phyloP scores from a whole-genome alignment of 108 stramenopile species.

The Cyclotella choctawhatcheeana region DNA sequence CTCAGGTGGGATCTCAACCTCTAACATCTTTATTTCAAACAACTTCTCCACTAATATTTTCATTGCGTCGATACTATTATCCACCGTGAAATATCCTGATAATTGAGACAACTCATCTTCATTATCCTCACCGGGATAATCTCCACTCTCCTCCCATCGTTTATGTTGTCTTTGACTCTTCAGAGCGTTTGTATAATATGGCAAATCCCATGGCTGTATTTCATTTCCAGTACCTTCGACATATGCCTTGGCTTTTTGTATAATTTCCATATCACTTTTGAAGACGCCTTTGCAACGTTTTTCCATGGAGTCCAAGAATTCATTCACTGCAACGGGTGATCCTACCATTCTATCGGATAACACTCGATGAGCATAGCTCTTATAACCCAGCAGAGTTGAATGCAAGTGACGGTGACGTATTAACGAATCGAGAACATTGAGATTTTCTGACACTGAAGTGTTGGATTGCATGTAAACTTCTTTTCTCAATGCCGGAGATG shows the following conservation, averaged over 20 bases:
- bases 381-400: slow-evolving; percentile 68
- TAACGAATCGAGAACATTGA: slow-evolving; percentile 75
- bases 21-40: slow-evolving; percentile 85
- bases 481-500: slow-evolving; percentile 60
- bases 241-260: slow-evolving; percentile 60
- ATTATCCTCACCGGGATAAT: slow-evolving; percentile 35
- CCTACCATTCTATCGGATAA: slow-evolving; percentile 83
- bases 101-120: slow-evolving; percentile 21
- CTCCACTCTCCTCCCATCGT: slow-evolving; percentile 44
- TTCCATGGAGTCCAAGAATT: slow-evolving; percentile 64
- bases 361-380: slow-evolving; percentile 76
- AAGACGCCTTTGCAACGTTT: slow-evolving; percentile 34
- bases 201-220: slow-evolving; percentile 90
- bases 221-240: slow-evolving; percentile 59
- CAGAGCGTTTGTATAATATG: slow-evolving; percentile 70
- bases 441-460: slow-evolving; percentile 77
- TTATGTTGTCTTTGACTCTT: slow-evolving; percentile 57
- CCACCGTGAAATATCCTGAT: slow-evolving; percentile 70
- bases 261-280: slow-evolving; percentile 61
- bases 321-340: slow-evolving; percentile 48
- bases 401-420: slow-evolving; percentile 66
- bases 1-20: slow-evolving; percentile 55
- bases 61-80: slow-evolving; percentile 79
- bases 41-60: slow-evolving; percentile 61
- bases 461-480: slow-evolving; percentile 75